phyloP scores from a whole-genome alignment of 495 filamentous ascomycete species.

The Penicillium tannophilum region DNA sequence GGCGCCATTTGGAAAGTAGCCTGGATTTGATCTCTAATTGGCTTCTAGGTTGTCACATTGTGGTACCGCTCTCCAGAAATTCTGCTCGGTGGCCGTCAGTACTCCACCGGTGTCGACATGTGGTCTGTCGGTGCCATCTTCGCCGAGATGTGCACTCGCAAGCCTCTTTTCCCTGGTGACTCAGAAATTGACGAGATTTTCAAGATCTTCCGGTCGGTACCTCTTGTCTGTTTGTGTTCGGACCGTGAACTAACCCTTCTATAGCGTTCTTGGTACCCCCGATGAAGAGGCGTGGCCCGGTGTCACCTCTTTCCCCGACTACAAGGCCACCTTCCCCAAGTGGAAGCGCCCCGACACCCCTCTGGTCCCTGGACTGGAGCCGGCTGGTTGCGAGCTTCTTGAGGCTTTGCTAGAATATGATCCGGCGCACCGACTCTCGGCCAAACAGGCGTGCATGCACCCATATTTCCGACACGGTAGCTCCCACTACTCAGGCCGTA shows the following conservation, averaged over 20 bases:
- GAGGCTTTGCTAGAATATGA: constrained; percentile 92
- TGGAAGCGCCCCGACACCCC: constrained; percentile 74
- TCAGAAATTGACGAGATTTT: constrained; percentile 99
- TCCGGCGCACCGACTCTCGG: constrained; percentile 88
- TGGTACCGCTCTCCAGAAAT: constrained; percentile 99
- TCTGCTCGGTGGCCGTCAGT: constrained; percentile 93
- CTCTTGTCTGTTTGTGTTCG: neutral
- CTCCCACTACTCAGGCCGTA: constrained; percentile 52
- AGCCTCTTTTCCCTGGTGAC: constrained; percentile 95
- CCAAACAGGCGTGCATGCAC: constrained; percentile 91
- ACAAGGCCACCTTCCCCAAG: constrained; percentile 95
- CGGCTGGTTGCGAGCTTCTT: constrained; percentile 81
- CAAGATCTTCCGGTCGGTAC: constrained; percentile 90
- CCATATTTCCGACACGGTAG: constrained; percentile 85
- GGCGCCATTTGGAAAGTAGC: neutral
- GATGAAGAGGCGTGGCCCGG: constrained; percentile 90
- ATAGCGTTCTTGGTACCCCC: constrained; percentile 86
- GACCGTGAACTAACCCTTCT: neutral
- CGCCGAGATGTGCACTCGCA: constrained; percentile 98
- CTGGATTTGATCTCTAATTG: neutral
- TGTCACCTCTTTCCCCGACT: constrained; percentile 96
- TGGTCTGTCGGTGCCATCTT: constrained; percentile 99
- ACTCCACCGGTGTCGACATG: constrained; percentile 99
- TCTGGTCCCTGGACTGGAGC: constrained; percentile 67
- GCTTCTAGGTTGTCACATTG: constrained; percentile 80